Conservation (phyloP, 768 basidiomycete species). For the Neoboletus magnificus region DNA sequence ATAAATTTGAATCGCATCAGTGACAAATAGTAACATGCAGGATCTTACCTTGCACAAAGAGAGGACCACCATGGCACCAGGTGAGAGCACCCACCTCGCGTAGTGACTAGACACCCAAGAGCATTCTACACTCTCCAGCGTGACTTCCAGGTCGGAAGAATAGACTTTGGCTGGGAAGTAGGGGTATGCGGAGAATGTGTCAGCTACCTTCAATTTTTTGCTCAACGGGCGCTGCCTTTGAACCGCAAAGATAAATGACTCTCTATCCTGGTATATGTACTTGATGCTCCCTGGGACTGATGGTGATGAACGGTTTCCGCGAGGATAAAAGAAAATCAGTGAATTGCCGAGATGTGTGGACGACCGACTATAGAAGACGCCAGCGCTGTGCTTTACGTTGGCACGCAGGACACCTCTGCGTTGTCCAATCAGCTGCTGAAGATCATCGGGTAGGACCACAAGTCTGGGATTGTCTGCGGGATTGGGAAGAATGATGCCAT, state of each 20-base stretch:
- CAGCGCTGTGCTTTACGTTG: too few relatives aligned
- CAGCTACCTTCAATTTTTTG: too few relatives aligned
- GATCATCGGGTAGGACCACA: neutral
- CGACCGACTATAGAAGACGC: too few relatives aligned
- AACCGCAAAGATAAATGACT: too few relatives aligned
- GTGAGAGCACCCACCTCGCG: neutral
- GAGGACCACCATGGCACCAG: neutral
- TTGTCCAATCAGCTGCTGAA: neutral
- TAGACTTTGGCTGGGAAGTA: neutral
- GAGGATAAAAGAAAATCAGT: too few relatives aligned
- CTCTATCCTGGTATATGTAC: too few relatives aligned
- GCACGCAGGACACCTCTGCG: neutral
- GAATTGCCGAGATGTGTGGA: too few relatives aligned
- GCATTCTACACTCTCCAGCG: neutral
- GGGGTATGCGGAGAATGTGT: neutral
- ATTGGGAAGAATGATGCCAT: neutral
- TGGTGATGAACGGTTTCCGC: too few relatives aligned
- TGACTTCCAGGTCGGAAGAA: neutral
- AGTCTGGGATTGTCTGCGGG: neutral
- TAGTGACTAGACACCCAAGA: too few relatives aligned
- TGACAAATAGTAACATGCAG: neutral
- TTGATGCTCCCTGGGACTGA: too few relatives aligned
- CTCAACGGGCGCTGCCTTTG: too few relatives aligned
- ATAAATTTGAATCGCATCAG: neutral
- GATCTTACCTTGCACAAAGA: neutral